Conservation (phyloP, 345 rosid genomes). For the Moricandia arvensis region DNA sequence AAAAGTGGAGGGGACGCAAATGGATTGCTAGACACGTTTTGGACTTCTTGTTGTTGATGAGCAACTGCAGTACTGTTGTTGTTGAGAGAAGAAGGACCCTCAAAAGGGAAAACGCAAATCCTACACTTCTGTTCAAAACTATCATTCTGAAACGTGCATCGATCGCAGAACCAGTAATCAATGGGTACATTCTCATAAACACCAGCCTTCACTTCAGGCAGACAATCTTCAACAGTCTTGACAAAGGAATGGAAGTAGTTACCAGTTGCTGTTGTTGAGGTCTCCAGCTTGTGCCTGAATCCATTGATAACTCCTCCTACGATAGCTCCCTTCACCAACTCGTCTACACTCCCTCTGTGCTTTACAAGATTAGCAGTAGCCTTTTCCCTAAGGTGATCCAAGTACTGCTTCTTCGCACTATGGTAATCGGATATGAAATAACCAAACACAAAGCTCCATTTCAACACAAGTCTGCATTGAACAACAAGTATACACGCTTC, state of each 20-base stretch:
- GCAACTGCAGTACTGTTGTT: not conserved
- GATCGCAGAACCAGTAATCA: not conserved
- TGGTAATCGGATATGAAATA: constrained; percentile 1
- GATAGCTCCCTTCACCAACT: not conserved
- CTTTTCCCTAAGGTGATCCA: not conserved
- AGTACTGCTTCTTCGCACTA: constrained; percentile 5
- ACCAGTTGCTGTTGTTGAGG: not conserved
- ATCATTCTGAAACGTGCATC: constrained; percentile 6
- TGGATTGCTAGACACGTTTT: not conserved
- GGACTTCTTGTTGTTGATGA: not conserved
- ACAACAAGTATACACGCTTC: constrained; percentile 5
- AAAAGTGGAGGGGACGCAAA: not conserved
- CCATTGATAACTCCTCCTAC: not conserved
- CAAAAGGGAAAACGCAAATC: not conserved
- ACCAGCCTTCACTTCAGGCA: constrained; percentile 15
- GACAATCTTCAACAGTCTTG: constrained; percentile 14
- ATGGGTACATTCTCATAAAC: not conserved
- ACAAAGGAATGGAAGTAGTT: not conserved
- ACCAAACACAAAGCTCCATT: constrained; percentile 16
- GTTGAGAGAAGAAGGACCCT: not conserved
- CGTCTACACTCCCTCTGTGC: not conserved
- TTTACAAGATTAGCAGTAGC: not conserved
- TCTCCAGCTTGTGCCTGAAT: not conserved
- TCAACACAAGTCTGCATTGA: constrained; percentile 19
- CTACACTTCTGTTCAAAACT: not conserved